Base-by-base conservation (phyloP, 2,329 filamentous ascomycete genomes). In the Davidsoniella australis region DNA sequence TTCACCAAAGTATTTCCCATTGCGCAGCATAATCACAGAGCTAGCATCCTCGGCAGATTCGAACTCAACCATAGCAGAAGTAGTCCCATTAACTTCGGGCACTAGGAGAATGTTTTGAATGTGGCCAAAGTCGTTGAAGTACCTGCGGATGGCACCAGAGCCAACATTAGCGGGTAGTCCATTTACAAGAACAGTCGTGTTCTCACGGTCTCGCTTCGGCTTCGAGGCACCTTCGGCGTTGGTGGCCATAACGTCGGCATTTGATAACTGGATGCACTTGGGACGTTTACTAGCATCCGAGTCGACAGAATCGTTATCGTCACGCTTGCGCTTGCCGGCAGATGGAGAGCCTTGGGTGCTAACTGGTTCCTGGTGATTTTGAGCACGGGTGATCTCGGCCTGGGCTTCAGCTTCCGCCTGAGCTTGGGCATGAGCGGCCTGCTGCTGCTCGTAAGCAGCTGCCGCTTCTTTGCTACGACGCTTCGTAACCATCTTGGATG, bases 81-180 rank as follows among this genome's bases (percentile, higher is more conserved):
- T 66, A 2, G 78, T 76, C 42, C 73, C 65, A n/a, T 68, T 68
- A 43, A 78, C 71, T 41, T 85, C 79, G 33, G 68, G 68, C 29
- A 83, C 68, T 47, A 89, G 68, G 41, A 77, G 81, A 29, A 95
- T 68, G 54, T 80, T 80, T 57, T 86, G 85, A 59, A 95, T 82
- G 39, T 78, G 80, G 10, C 91, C 91, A 57, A 88, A 93, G 54
- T 88, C 85, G 59, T 82, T 81, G 66, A 98, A 96, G 62, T 94
- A 96, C 61, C 94, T 84, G 50, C 82, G 78, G 12, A 96, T 66
- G 57, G 81, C 82, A 10, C 76, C 80, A 58, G 85, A 78, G 0
- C 78, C 78, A 1, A 79, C 75, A 48, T 81, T 75, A 3, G 61
- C 57, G 1, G 91, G 87, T 20, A 98, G 65, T 56, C 87, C 83